phyloP scores from a whole-genome alignment of 2,329 filamentous ascomycete genomes.

The Rutstroemia sp. region DNA sequence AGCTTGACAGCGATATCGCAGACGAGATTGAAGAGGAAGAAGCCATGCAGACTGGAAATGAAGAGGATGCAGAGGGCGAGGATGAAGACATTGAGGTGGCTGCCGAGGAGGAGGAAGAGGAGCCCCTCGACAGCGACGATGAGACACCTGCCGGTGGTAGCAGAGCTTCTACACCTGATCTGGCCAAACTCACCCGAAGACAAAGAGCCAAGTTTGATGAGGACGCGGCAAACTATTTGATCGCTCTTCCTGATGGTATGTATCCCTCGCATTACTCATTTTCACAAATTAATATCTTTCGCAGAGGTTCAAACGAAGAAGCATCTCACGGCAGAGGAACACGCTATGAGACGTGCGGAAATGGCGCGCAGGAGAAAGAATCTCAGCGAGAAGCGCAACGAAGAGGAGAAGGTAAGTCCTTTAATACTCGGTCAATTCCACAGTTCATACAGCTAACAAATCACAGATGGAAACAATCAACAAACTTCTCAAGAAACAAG shows the following conservation, averaged over 20 bases:
- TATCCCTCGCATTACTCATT: not conserved
- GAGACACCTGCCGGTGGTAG: conserved; percentile 41
- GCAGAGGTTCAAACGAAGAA: conserved; percentile 65
- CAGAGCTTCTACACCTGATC: conserved; percentile 51
- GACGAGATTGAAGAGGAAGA: conserved; percentile 45
- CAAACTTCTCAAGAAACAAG: conserved; percentile 80
- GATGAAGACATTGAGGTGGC: conserved; percentile 36
- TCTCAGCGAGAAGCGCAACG: conserved; percentile 67
- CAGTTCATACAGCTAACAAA: not conserved
- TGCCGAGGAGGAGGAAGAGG: conserved; percentile 33
- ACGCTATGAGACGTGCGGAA: conserved; percentile 64
- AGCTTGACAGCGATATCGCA: conserved; percentile 28
- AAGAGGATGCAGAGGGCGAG: conserved; percentile 38
- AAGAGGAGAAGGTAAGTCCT: conserved; percentile 60
- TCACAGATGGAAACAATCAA: conserved; percentile 81
- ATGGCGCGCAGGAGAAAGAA: conserved; percentile 70
- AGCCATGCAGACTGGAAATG: conserved; percentile 32
- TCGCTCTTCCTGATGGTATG: conserved; percentile 36
- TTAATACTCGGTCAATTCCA: not conserved
- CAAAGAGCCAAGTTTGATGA: conserved; percentile 54
- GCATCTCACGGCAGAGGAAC: conserved; percentile 64
- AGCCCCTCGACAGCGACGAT: conserved; percentile 27
- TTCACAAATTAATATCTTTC: conserved; percentile 13
- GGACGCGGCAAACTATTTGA: conserved; percentile 35
- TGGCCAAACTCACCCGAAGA: conserved; percentile 59